phyloP scores from a whole-genome alignment of 768 basidiomycete genomes.

The Rhizopogon sp. region DNA sequence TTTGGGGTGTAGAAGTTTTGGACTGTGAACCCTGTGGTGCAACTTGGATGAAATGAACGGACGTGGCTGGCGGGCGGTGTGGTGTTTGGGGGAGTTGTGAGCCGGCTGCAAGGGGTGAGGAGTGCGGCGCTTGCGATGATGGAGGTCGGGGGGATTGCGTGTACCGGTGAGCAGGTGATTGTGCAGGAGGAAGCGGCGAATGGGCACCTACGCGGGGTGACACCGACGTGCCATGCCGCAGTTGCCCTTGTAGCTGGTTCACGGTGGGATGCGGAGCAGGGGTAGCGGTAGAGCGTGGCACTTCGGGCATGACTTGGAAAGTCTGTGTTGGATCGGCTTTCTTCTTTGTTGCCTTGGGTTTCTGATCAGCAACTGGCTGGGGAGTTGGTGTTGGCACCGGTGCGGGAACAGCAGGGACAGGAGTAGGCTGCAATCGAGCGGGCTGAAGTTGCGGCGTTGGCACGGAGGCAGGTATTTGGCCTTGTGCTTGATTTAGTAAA shows the following conservation, averaged over 20 bases:
- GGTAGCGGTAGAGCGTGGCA: constrained; percentile 23
- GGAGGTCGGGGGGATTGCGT: constrained; percentile 30
- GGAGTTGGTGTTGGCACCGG: constrained; percentile 19
- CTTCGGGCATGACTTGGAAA: constrained; percentile 23
- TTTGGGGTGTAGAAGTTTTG: constrained; percentile 27
- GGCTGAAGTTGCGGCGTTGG: constrained; percentile 25
- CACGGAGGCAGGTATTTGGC: constrained; percentile 26
- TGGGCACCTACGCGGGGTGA: constrained; percentile 25
- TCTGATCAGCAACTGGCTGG: constrained; percentile 26
- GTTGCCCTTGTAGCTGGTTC: constrained; percentile 28
- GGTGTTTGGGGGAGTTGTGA: constrained; percentile 22
- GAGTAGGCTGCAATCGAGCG: constrained; percentile 30
- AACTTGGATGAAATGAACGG: constrained; percentile 23
- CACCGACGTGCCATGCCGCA: constrained; percentile 10
- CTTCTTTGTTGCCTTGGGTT: constrained; percentile 23
- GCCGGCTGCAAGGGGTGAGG: constrained; percentile 24
- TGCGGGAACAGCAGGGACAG: constrained; percentile 28
- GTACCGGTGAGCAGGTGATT: constrained; percentile 29
- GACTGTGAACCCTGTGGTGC: constrained; percentile 15
- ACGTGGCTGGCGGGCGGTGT: constrained; percentile 16
- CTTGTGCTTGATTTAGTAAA: constrained; percentile 24
- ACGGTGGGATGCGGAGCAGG: constrained; percentile 27
- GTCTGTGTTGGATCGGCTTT: constrained; percentile 17
- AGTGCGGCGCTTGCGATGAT: constrained; percentile 26
- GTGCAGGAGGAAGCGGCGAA: constrained; percentile 17